Conservation (phyloP, 305 asterid genomes). For the Fraxinus angustifolia region DNA sequence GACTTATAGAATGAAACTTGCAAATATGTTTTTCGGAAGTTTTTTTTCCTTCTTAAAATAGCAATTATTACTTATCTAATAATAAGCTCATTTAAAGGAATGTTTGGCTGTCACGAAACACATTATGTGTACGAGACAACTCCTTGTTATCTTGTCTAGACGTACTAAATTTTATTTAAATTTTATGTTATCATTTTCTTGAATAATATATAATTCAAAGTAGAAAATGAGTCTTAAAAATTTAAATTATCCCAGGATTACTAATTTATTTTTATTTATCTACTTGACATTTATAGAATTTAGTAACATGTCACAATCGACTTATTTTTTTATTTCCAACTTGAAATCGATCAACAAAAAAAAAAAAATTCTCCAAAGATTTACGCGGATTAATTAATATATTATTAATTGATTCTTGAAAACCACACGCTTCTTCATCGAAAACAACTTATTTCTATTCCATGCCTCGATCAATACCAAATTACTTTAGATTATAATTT, state of each 20-base stretch:
- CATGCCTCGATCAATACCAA: not conserved
- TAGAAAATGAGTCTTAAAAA: not conserved
- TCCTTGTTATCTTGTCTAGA: not conserved
- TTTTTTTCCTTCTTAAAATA: not conserved
- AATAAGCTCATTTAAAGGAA: not conserved
- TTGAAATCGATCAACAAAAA: not conserved
- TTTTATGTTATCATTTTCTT: not conserved
- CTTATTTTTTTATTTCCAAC: not conserved
- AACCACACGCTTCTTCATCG: not conserved
- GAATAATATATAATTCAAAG: not conserved
- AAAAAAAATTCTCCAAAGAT: too few relatives aligned
- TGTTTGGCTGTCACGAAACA: not conserved
- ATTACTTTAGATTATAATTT: not conserved
- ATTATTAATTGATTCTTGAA: not conserved
- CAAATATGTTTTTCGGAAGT: not conserved
- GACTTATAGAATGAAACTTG: not conserved
- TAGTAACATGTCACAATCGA: not conserved
- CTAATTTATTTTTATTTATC: not conserved
- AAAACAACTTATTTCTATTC: not conserved
- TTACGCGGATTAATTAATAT: not conserved
- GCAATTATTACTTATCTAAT: not conserved
- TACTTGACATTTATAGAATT: not conserved
- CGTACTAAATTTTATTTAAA: not conserved
- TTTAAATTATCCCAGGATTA: not conserved
- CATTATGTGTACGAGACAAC: not conserved